These are phyloP conservation scores for Dentiscutata heterogama DNA, from an alignment of 371 early-diverging fungal species.

Conservation along the genomic window DNA sequence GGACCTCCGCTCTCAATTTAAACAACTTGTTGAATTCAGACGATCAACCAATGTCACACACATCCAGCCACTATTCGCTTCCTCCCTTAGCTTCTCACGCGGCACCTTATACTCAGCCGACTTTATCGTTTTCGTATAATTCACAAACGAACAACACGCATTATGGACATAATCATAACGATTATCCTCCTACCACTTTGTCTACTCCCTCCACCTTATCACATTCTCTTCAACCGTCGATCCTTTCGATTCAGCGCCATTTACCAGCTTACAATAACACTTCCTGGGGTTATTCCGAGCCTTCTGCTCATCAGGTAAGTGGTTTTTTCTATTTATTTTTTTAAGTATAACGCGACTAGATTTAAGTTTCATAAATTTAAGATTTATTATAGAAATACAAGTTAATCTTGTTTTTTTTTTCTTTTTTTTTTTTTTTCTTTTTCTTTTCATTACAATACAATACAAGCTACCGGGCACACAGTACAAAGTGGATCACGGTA, in stretches of 20 bases:
- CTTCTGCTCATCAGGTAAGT: slow-evolving; percentile 2
- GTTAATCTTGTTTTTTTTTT: neutral
- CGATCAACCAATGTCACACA: slow-evolving; percentile 23
- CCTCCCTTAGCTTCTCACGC: slow-evolving; percentile 17
- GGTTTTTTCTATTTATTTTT: neutral
- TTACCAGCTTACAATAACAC: neutral
- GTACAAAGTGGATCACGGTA: slow-evolving; percentile 39
- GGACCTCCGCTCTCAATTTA: slow-evolving; percentile 12
- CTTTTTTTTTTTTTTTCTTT: neutral
- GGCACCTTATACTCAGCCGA: slow-evolving; percentile 10
- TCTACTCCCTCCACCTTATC: neutral
- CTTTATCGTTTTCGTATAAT: slow-evolving; percentile 9
- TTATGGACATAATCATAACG: slow-evolving; percentile 17
- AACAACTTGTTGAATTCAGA: slow-evolving; percentile 40
- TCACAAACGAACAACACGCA: slow-evolving; percentile 21
- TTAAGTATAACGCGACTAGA: neutral
- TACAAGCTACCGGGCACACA: neutral
- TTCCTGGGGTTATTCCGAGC: slow-evolving; percentile 1
- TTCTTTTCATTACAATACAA: neutral
- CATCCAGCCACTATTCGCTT: slow-evolving; percentile 4
- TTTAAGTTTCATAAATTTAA: neutral
- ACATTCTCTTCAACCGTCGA: neutral
- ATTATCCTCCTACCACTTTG: slow-evolving; percentile 1
- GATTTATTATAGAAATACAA: neutral
- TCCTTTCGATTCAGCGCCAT: neutral